Base-by-base conservation (phyloP, 805 yeast species). In the Metschnikowia vanudenii region DNA sequence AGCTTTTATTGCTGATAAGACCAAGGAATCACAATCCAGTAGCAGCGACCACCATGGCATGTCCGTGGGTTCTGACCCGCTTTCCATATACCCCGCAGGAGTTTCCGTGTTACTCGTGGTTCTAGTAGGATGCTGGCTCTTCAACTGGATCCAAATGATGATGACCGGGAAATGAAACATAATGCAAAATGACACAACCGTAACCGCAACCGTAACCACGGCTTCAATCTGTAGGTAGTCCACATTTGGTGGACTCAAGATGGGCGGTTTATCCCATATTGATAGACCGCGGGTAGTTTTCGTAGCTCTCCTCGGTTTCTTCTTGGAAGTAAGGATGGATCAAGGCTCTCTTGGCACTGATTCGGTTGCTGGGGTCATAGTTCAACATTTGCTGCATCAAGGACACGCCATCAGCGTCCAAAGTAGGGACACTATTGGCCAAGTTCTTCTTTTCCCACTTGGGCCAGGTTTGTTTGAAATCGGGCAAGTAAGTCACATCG, bases 321-420 rank as follows among this genome's bases (percentile, higher is more conserved):
- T 81, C 85, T 50, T 76, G 78, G 69, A 88, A 89, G 65, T 89
- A 94, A 10, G 96, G 95, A 68, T 92, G 98, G 54, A 78, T 62
- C 50, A 91, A 76, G 2, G 98, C 97, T 53, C 97, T 78, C 69
- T 90, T 91, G 45, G 99, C 99, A 59, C 96, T 85, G 58, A 94
- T 87, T 65, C 99, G 78, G 52, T 84, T 81, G 42, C 96, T 90
- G 17, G 99, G 99, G 66, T 94, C 99, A 66, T 88, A 94, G 5
- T 85, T 82, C 51, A 94, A 74, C 69, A 94, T 74, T 51, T 81
- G 82, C 58, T 81, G 85, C 56, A 94, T 75, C 52, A 94, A 73
- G 60, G 91, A 94, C 49, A 89, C 78, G 20, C 98, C 99, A 50
- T 85, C 84, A 12, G 76, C 71, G 65, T 91, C 97, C 49, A 94